These are phyloP conservation scores for Triticum timopheevii DNA, from an alignment of 176 grass and related monocot genomes.

Conservation along the genomic window DNA sequence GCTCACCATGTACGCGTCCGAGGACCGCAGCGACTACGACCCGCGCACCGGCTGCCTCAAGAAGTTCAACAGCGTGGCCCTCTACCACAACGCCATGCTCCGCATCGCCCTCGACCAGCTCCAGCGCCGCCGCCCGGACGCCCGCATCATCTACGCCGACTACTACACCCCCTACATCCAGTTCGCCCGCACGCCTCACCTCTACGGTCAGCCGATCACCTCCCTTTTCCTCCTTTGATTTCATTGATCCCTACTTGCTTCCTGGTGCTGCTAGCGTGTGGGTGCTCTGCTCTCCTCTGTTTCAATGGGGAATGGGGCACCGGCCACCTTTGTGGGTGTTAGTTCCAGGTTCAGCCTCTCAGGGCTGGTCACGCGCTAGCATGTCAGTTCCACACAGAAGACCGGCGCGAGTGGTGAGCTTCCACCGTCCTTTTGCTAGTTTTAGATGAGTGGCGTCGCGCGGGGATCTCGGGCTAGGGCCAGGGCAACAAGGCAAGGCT, in stretches of 20 bases:
- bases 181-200: slow-evolving; percentile 51
- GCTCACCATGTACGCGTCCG: slow-evolving; percentile 58
- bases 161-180: slow-evolving; percentile 65
- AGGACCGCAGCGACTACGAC: slow-evolving; percentile 48
- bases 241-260: background rate
- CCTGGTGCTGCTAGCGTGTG: background rate
- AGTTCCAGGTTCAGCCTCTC: slow-evolving; percentile 3
- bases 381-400: no score
- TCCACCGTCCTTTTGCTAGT: background rate
- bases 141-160: slow-evolving; percentile 69
- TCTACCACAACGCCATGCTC: slow-evolving; percentile 73
- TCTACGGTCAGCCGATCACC: slow-evolving; percentile 49
- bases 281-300: no score
- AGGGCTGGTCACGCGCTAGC: no score
- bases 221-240: background rate
- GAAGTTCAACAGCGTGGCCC: slow-evolving; percentile 56
- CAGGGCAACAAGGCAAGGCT: background rate
- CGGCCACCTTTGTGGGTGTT: slow-evolving; percentile 6
- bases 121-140: slow-evolving; percentile 35
- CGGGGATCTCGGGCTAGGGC: slow-evolving; percentile 4
- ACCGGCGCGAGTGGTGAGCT: background rate
- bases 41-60: slow-evolving; percentile 65
- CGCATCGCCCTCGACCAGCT: slow-evolving; percentile 46
- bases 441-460: background rate
- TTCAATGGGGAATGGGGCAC: background rate